Evolutionary conservation across 202 grass and related monocot species (phyloP).

Genomic region (Panicum hallii): DNA sequence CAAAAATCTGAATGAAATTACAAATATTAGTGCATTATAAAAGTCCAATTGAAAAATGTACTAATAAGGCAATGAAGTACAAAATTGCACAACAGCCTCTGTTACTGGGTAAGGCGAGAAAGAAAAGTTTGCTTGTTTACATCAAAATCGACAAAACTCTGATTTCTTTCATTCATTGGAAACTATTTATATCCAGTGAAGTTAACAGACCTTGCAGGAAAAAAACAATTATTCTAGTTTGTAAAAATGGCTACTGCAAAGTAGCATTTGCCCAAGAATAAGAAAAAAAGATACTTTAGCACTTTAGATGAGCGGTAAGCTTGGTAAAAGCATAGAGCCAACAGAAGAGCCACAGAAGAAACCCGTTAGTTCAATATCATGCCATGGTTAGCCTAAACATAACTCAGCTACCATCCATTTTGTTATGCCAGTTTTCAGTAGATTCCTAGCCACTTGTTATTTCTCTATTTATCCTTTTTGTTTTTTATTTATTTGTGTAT

Average conservation of each 20-base stretch:
- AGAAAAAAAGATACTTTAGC: background rate
- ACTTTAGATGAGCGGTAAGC: conserved; percentile 5
- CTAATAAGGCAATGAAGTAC: background rate
- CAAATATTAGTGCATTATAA: conserved; percentile 14
- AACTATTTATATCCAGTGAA: conserved; percentile 10
- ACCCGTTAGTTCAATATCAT: background rate
- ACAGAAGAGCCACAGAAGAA: conserved; percentile 17
- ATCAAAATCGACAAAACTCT: conserved; percentile 15
- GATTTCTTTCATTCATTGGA: background rate
- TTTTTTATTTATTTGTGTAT: background rate
- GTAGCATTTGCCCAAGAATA: background rate
- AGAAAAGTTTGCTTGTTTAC: background rate
- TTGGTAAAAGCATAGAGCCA: conserved; percentile 7
- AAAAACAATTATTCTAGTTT: background rate
- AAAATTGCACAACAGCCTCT: conserved; percentile 16
- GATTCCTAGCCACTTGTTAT: background rate
- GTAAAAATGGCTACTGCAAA: background rate
- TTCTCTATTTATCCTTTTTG: background rate
- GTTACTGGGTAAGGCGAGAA: background rate
- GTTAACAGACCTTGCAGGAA: background rate
- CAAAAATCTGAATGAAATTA: conserved; percentile 80
- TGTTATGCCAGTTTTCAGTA: conserved; percentile 14
- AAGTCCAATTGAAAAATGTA: conserved; percentile 18
- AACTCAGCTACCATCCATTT: background rate
- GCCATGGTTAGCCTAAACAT: background rate